Evolutionary conservation across 495 filamentous ascomycete species (phyloP), one percentile per base, ranked within the genome.

Genomic region (Mycothermus thermophilus): DNA sequence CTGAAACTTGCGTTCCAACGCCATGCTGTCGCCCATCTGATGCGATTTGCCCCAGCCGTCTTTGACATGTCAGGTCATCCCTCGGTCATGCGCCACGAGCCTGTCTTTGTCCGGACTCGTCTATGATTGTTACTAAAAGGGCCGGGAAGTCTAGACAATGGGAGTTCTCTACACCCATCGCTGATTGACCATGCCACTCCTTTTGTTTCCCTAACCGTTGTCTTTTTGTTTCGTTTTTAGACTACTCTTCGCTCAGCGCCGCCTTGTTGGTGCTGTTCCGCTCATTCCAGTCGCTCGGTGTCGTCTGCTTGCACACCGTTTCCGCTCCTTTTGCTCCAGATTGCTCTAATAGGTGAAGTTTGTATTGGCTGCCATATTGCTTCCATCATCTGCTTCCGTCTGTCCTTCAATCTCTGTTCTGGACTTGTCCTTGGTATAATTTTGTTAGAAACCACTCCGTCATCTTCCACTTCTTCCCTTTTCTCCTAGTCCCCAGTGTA

Each of bases 161-260:
- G 43, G 26, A 20, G 32, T 29, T n/a, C n/a, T n/a, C n/a, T n/a
- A n/a, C n/a, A n/a, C n/a, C n/a, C n/a, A n/a, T n/a, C n/a, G n/a
- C 37, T 25, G 24, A 32, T 12, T 36, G 25, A 22, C 27, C 27
- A 24, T 21, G 40, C 21, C 47, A 41, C 42, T 55, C 50, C 44
- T n/a, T 55, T 51, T 51, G 40, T 54, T 48, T 48, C 32, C 36
- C 34, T 47, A 26, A 26, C 15, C 22, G 32, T 41, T 19, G 5
- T 40, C n/a, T 38, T n/a, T n/a, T n/a, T n/a, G n/a, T n/a, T n/a
- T n/a, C n/a, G n/a, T 27, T 40, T 31, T 13, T 32, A 26, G 29
- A 31, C 12, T 16, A 24, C 21, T 23, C 39, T 29, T 38, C 38
- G 3, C 35, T 43, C 35, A 23, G 34, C 40, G 39, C 33, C 8